Base-by-base conservation (phyloP, 2,329 filamentous ascomycete genomes). In the Pseudogymnoascus sp. region DNA sequence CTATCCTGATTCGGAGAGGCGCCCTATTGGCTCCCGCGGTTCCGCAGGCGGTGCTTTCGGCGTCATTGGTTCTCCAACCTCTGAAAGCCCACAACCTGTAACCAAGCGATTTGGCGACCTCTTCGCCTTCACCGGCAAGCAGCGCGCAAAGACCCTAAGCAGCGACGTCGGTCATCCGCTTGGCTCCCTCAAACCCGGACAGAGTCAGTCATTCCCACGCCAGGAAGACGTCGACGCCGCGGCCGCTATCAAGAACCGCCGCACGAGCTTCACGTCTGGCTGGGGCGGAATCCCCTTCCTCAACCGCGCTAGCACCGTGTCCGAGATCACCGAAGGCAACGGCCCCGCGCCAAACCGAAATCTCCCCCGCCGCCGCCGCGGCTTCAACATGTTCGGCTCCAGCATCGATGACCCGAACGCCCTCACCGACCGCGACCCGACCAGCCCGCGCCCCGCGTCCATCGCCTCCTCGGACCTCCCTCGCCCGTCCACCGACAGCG, bases 161-260 rank as follows among this genome's bases (percentile, higher is more conserved):
- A 82, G 83, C 31, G 81, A 85, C 31, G 9, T 21, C 5, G 86
- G 87, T 0, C 87, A 87, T 5, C 79, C 83, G 1, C 75, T 92
- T 7, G 90, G 90, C 0, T 86, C 83, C 19, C 77, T 93, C 13
- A 90, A 90, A 70, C 76, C 83, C 31, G 82, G 84, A 0, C 89
- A 93, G 72, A 92, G 89, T 69, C 89, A 91, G 71, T 93, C 90
- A 0, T 85, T 95, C 67, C 90, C 90, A 5, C 79, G 83, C 17
- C 81, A 82, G 65, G 76, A 76, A 65, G 89, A 83, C 21, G 85
- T 86, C 11, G 74, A 73, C 68, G 88, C 82, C 70, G 77, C 71
- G 66, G 75, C 76, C 72, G 79, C 70, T 66, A 84, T 72, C 73
- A 84, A 77, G 74, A 64, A 66, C 59, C 83, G 84, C 23, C 80